These are phyloP conservation scores for Fusarium verrucosum DNA, from an alignment of 2,329 filamentous ascomycete genomes.

Conservation along the genomic window DNA sequence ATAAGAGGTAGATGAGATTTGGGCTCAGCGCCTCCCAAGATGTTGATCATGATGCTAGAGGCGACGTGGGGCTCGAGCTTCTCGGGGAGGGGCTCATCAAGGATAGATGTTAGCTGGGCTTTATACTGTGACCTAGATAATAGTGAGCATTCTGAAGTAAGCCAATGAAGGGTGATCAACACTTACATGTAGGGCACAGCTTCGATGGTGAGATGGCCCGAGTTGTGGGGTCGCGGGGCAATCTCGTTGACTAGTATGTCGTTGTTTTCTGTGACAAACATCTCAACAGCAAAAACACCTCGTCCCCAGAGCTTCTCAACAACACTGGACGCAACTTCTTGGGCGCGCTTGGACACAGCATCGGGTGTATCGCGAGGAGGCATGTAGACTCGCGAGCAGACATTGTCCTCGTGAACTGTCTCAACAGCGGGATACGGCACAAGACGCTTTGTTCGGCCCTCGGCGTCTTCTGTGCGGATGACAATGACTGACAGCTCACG, in stretches of 20 bases:
- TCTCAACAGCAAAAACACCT: conserved; percentile 95
- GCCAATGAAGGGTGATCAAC: rapidly evolving
- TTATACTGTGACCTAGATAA: conserved; percentile 78
- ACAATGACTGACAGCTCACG: conserved; percentile 95
- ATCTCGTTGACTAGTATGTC: conserved; percentile 85
- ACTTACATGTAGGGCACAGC: conserved; percentile 74
- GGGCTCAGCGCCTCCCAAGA: conserved; percentile 74
- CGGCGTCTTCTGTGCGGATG: conserved; percentile 80
- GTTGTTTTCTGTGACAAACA: conserved; percentile 83
- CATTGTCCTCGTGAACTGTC: conserved; percentile 93
- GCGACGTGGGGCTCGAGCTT: conserved; percentile 67
- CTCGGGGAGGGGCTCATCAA: conserved; percentile 68
- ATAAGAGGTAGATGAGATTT: conserved; percentile 68
- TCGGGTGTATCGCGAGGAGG: conserved; percentile 84
- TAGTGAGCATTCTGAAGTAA: not conserved
- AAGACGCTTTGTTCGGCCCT: conserved; percentile 58
- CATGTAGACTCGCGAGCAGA: conserved; percentile 91
- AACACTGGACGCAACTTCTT: conserved; percentile 55
- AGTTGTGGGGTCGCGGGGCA: conserved; percentile 85
- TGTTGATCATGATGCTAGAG: conserved; percentile 81
- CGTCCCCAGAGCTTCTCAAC: conserved; percentile 84
- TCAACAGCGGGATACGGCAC: conserved; percentile 90
- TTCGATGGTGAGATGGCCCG: conserved; percentile 95
- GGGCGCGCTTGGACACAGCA: conserved; percentile 72
- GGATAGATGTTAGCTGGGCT: conserved; percentile 85